Evolutionary conservation across 2,329 filamentous ascomycete species (phyloP), one percentile per base, ranked within the genome.

Genomic region (Trichoderma polysporum): DNA sequence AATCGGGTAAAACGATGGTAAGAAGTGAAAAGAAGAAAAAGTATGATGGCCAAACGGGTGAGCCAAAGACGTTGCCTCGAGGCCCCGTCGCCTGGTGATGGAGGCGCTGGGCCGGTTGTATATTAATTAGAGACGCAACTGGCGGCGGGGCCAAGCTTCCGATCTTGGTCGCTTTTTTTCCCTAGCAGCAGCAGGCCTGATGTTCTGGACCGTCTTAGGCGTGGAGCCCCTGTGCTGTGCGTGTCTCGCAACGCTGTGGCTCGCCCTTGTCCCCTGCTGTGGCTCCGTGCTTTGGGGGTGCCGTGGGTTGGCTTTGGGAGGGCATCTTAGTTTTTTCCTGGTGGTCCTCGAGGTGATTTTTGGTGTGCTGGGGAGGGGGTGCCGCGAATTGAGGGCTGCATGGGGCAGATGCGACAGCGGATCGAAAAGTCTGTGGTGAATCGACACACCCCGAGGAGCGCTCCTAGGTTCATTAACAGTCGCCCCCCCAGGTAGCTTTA

Each of bases 401-500:
- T 65, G 66, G 61, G 66, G 66, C 52, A 66, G 66, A 68, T 68
- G 54, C 61, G 66, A 68, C 66, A 56, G 57, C 52, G 33, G 66
- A 68, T 68, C 66, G 66, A 62, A 61, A 60, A 58, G 62, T 68
- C 35, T 66, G 62, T 58, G 62, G 61, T 68, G 66, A 60, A 68
- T 68, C 66, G 66, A 65, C 62, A 68, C 62, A 68, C 66, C 66
- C 66, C 66, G 8, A 64, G 61, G 61, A 64, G 61, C 61, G 50
- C 39, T 64, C 37, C 54, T 64, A 64, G 39, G 60, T 35, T n/a
- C 35, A 35, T 45, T 41, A 53, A 37, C 50, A 47, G 31, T 12
- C 19, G 29, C 53, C 33, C 29, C 53, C 33, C 29, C 6, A 35
- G 31, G 59, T 53, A 63, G 37, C 50, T 64, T 54, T 35, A 64